Evolutionary conservation across 2,329 filamentous ascomycete genomes (phyloP), one percentile per base, ranked within the genome.

Genomic region (Teratosphaeria destructans): DNA sequence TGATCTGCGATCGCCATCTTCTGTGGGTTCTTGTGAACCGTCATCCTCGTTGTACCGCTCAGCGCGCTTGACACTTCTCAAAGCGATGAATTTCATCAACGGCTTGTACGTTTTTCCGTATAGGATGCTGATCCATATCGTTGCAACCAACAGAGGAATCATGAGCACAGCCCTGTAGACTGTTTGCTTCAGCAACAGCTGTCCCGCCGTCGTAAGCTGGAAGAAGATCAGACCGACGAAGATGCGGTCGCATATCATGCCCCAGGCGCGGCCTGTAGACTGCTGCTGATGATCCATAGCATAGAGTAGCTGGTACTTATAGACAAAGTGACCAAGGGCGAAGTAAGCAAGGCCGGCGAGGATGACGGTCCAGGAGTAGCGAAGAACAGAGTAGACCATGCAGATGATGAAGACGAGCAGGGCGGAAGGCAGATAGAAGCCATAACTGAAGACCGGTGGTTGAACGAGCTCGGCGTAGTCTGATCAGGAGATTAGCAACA

Each of bases 271-370:
- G 23, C 95, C 95, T 0, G 93, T 97, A 16, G 91, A 90, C 71
- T 96, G 91, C 70, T 95, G 90, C 16, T 90, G 89, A 72, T 97
- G 93, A 68, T 97, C 92, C 94, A 99, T 99, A 35, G 94, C 91
- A 73, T 99, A 99, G 4, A 99, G 81, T 4, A 99, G 80, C 77
- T 99, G 95, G 75, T 99, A 99, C 73, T 96, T 96, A 82, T 95
- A 95, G 35, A 90, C 89, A 70, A 93, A 93, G 72, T 90, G 88
- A 23, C 91, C 91, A 14, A 95, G 82, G 23, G 83, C 70, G 67
- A 95, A 95, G 74, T 95, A 99, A 12, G 90, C 55, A 55, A 93
- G 77, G 3, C 94, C 94, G 55, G 93, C 86, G 10, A 92, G 79
- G 16, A 96, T 82, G 12, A 97, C 88, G 57, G 88, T 80, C 77